Conservation (phyloP, 2,329 filamentous ascomycete genomes). For the Ploettnerulaceae sp. region DNA sequence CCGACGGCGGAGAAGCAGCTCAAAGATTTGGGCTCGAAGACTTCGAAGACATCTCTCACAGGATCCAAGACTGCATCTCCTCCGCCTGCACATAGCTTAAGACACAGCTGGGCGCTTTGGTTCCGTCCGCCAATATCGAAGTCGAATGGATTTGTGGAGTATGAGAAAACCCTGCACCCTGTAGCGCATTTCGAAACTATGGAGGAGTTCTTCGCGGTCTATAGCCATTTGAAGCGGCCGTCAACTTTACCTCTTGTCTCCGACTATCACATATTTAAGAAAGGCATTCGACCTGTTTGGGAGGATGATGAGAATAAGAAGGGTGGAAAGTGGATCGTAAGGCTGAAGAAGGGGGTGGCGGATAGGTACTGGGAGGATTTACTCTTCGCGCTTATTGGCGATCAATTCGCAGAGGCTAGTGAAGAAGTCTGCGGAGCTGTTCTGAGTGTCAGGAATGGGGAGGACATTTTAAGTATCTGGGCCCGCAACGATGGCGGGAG, state of each 20-base stretch:
- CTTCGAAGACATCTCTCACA: constrained; percentile 37
- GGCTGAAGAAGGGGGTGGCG: constrained; percentile 93
- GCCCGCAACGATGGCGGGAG: constrained; percentile 87
- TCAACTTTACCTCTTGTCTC: constrained; percentile 85
- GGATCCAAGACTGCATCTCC: constrained; percentile 42
- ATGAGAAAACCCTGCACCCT: constrained; percentile 91
- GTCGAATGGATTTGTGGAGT: constrained; percentile 80
- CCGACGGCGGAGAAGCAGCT: constrained; percentile 60
- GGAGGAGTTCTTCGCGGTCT: constrained; percentile 89
- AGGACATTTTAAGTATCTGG: constrained; percentile 98
- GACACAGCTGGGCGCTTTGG: constrained; percentile 93
- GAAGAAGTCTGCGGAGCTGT: constrained; percentile 96
- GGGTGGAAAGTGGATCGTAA: constrained; percentile 95
- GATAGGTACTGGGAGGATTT: constrained; percentile 98
- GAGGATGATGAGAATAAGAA: constrained; percentile 96
- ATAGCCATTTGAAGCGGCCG: constrained; percentile 82
- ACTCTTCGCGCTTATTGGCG: constrained; percentile 82
- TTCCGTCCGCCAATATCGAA: constrained; percentile 95
- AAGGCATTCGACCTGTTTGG: constrained; percentile 94
- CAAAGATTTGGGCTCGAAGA: constrained; percentile 40
- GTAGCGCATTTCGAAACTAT: constrained; percentile 76
- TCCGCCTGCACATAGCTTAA: constrained; percentile 57
- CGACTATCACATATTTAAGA: constrained; percentile 97
- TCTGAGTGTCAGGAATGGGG: constrained; percentile 87
- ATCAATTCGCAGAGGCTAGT: constrained; percentile 86